phyloP scores from a whole-genome alignment of 257 asterid genomes.

The Nicotiana benthamiana region DNA sequence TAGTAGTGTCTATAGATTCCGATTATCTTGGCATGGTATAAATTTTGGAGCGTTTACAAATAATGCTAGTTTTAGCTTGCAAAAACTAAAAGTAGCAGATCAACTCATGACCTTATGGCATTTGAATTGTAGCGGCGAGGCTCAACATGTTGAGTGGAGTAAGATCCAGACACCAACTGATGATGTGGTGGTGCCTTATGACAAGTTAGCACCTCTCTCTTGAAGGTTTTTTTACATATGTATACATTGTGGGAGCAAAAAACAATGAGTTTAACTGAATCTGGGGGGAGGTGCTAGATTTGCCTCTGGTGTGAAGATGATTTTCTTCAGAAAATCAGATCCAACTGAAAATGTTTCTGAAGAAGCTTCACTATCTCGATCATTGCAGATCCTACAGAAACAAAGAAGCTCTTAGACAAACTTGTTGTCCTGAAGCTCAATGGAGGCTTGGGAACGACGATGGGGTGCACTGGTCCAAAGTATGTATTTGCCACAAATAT shows the following conservation, averaged over 20 bases:
- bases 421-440: constrained; percentile 94
- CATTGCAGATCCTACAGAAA: constrained; percentile 56
- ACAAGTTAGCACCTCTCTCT: constrained; percentile 59
- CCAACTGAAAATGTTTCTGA: neutral
- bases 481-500: constrained; percentile 23
- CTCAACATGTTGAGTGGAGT: constrained; percentile 36
- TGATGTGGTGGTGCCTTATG: constrained; percentile 72
- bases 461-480: constrained; percentile 99
- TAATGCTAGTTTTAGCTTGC: neutral
- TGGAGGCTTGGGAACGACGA: constrained; percentile 99
- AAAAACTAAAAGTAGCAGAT: neutral
- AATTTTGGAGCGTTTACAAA: neutral
- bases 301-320: neutral
- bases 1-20: neutral
- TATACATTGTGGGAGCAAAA: neutral
- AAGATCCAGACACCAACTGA: constrained; percentile 46
- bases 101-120: neutral
- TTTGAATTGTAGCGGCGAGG: constrained; percentile 32
- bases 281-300: neutral
- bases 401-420: constrained; percentile 75
- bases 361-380: constrained; percentile 10
- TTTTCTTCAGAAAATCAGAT: neutral
- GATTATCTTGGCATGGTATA: neutral
- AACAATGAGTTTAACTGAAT: neutral
- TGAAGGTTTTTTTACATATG: constrained; percentile 36